Conservation (phyloP, 208 protist genomes). For the Leishmania major region DNA sequence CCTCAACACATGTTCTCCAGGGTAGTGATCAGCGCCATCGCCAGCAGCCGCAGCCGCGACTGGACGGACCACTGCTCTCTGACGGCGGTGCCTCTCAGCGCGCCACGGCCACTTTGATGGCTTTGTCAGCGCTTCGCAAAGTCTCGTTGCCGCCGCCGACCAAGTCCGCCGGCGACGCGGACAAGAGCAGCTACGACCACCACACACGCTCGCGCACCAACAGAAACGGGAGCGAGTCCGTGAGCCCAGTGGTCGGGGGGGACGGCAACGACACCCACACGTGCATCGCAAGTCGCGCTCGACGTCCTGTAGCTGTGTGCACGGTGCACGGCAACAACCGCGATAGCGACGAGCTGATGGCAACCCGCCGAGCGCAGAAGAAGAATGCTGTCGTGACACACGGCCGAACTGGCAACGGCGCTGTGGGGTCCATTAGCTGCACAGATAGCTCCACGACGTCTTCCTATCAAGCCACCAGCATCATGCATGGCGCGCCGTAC, state of each 20-base stretch:
- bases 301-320: constrained; percentile 20
- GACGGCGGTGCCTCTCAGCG: constrained; percentile 15
- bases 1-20: neutral
- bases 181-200: constrained; percentile 1
- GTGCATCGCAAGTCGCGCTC: constrained; percentile 1
- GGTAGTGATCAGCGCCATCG: neutral
- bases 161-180: neutral
- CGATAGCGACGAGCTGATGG: neutral
- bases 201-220: neutral
- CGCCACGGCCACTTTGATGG: constrained; percentile 19
- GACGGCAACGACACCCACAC: neutral
- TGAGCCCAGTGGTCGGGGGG: neutral
- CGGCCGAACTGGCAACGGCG: constrained; percentile 1
- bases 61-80: constrained; percentile 4
- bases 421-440: neutral
- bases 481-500: neutral
- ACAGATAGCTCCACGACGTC: constrained; percentile 9
- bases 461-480: neutral
- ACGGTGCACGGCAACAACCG: constrained; percentile 15
- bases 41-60: neutral
- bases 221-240: neutral
- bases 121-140: constrained; percentile 26
- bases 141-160: neutral
- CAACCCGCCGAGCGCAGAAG: constrained; percentile 2
- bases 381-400: constrained; percentile 8